Evolutionary conservation across 495 filamentous ascomycete species (phyloP).

Genomic region (Xylaria sp.): DNA sequence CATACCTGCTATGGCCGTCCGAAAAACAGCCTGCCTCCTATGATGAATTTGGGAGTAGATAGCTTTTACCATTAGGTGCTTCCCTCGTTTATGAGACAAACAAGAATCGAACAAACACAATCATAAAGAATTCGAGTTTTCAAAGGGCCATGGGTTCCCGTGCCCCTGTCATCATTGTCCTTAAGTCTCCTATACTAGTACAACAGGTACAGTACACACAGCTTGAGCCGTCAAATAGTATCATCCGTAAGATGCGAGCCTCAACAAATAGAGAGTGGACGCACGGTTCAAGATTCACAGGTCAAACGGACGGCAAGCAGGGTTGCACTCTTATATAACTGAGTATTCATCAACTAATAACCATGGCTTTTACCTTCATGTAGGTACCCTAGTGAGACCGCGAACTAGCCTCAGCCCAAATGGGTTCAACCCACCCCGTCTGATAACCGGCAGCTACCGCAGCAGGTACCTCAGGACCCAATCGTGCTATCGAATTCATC

Average conservation of each 20-base stretch:
- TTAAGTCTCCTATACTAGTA: not conserved
- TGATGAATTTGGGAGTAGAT: not conserved
- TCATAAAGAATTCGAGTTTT: not conserved
- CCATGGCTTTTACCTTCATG: conserved; percentile 10
- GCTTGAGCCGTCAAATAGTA: conserved; percentile 10
- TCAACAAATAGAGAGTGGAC: not conserved
- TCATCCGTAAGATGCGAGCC: not conserved
- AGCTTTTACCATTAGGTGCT: not conserved
- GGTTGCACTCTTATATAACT: conserved; percentile 7
- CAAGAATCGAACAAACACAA: not conserved
- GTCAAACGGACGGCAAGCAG: conserved; percentile 10
- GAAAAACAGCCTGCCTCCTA: not conserved
- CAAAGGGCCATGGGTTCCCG: not conserved
- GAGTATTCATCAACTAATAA: conserved; percentile 17
- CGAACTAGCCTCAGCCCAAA: conserved; percentile 18
- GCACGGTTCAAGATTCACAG: conserved; percentile 4
- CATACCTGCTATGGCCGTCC: not conserved
- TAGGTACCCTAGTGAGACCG: conserved; percentile 12
- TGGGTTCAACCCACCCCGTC: conserved; percentile 10
- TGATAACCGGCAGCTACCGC: conserved; percentile 9
- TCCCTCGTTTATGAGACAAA: not conserved
- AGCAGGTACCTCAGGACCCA: conserved; percentile 4
- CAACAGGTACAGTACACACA: not conserved
- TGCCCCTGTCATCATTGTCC: conserved; percentile 16
- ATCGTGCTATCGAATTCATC: not conserved